Evolutionary conservation across 148 eudicot species (phyloP), one percentile per base, ranked within the genome.

Genomic region (Amaranthus hypochondriacus): DNA sequence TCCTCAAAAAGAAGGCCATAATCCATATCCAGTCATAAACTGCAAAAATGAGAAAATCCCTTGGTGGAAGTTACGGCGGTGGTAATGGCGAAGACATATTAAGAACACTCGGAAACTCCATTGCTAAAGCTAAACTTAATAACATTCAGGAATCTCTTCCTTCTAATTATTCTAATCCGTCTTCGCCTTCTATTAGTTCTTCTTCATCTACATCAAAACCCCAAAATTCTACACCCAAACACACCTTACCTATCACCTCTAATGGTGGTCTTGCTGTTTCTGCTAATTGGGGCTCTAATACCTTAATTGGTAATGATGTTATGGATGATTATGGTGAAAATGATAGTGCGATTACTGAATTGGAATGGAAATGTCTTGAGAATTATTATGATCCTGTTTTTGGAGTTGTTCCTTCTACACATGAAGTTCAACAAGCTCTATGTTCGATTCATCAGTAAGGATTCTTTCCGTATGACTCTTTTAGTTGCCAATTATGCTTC

Each of bases 401-500:
- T 75, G 88, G 88, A 4, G 21, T 71, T 75, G 86, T 79, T 78
- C 95, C 95, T 15, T 73, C 81, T 4, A 5, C 7, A 7, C 81
- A 83, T 56, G 92, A 90, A 61, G 92, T 86, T 54, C 77, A 84
- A 4, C 76, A 73, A 71, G 88, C 95, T 7, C 67, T 87, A 44
- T 81, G 84, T 60, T 73, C 89, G 67, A 84, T 89, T 21, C 86
- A 84, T 55, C 80, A 83, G 94, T 87, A 77, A 72, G 76, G 39
- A 28, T 28, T 83, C 70, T 62, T 4, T 69, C 60, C 47, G 14
- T 49, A 3, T 5, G 8, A 56, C 42, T 28, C 49, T n/a, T 4
- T 10, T 18, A 18, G 58, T 61, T 50, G 6, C 15, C 48, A 6
- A 2, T 12, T 53, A 54, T 65, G 39, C 39, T 28, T 28, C 2